These are phyloP conservation scores for Hypoxylon lenormandii DNA, from an alignment of 495 filamentous ascomycete genomes.

Conservation along the genomic window DNA sequence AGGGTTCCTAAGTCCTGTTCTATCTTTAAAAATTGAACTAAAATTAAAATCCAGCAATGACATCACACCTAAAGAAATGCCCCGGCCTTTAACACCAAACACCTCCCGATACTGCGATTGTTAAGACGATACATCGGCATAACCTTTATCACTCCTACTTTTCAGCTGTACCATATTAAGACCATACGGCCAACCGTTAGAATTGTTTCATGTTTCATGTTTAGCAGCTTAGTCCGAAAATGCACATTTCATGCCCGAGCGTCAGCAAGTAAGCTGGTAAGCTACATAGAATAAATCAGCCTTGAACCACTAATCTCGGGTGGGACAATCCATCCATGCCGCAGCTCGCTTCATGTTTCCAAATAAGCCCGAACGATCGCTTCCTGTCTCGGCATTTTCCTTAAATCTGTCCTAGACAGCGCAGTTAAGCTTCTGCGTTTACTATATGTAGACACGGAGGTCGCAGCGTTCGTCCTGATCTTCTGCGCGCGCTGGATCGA, in stretches of 20 bases:
- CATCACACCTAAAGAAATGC: neutral
- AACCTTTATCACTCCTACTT: too few relatives aligned
- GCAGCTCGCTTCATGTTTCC: constrained; percentile 1
- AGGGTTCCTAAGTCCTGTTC: neutral
- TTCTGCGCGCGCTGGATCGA: constrained; percentile 3
- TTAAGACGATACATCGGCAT: neutral
- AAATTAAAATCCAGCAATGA: constrained; percentile 1
- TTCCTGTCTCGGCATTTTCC: neutral
- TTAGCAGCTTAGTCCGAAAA: constrained; percentile 3
- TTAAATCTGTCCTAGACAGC: neutral
- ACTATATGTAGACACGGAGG: constrained; percentile 6
- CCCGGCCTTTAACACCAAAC: neutral
- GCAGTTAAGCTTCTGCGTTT: neutral
- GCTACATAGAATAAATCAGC: neutral
- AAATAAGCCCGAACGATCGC: constrained; percentile 1
- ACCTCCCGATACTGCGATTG: neutral
- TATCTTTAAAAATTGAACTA: constrained; percentile 2
- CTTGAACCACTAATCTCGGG: neutral
- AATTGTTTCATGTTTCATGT: constrained; percentile 9
- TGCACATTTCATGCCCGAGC: neutral
- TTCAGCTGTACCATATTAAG: too few relatives aligned
- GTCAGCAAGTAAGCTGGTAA: neutral
- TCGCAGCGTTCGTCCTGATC: neutral
- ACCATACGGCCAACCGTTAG: too few relatives aligned
- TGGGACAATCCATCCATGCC: neutral